Evolutionary conservation across 371 early-diverging fungal species (phyloP).

Genomic region (Gilbertella persicaria): DNA sequence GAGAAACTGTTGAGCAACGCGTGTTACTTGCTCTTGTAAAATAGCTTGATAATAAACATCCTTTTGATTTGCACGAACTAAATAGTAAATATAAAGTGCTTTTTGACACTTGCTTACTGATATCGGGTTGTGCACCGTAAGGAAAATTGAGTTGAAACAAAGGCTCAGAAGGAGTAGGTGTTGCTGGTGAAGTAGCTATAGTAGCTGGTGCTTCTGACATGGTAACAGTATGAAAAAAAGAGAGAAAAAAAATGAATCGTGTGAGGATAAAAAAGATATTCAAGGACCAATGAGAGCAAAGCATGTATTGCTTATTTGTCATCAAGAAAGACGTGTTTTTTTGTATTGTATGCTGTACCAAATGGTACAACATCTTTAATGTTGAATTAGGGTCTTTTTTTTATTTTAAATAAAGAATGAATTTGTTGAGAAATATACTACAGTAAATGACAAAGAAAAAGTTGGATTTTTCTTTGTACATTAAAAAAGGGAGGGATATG

Average conservation of each 20-base stretch:
- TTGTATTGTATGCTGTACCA: no score
- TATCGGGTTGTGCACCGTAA: constrained; percentile 79
- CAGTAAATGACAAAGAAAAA: not conserved
- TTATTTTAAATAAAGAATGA: no score
- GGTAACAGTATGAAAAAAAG: not conserved
- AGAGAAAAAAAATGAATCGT: not conserved
- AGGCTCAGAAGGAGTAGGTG: no score
- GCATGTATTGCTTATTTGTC: no score
- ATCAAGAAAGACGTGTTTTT: no score
- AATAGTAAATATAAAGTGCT: not conserved
- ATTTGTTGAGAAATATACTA: constrained; percentile 2
- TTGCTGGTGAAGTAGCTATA: constrained; percentile 11
- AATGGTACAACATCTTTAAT: no score
- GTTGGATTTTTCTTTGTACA: constrained; percentile 1
- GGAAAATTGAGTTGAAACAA: constrained; percentile 57
- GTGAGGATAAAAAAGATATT: no score
- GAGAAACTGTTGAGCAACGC: constrained; percentile 64
- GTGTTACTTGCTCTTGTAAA: constrained; percentile 63
- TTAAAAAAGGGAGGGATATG: not conserved
- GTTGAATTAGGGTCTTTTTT: no score
- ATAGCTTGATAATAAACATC: constrained; percentile 77
- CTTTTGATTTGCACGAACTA: constrained; percentile 87
- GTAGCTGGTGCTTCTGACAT: not conserved
- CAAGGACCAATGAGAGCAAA: no score
- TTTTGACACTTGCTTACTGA: constrained; percentile 47